These are phyloP conservation scores for Epichloe baconii DNA, from an alignment of 2,329 filamentous ascomycete species.

Conservation along the genomic window DNA sequence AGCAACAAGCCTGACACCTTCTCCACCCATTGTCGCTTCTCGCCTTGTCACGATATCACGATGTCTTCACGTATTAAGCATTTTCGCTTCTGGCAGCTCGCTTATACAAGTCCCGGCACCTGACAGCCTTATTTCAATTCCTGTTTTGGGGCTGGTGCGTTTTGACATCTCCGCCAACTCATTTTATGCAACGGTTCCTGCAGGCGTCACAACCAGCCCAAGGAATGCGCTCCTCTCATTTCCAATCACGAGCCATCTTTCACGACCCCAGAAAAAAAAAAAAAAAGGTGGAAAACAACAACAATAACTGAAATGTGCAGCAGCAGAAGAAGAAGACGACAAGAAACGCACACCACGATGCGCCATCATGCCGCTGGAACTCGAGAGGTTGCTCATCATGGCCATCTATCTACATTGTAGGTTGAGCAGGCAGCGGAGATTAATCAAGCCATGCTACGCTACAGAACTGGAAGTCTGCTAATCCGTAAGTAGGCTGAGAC, in stretches of 20 bases:
- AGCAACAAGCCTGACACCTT: too few relatives aligned
- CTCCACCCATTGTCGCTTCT: too few relatives aligned
- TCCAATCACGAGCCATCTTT: background rate
- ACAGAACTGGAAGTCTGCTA: background rate
- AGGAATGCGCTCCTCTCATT: background rate
- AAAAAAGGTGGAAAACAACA: background rate
- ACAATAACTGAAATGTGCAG: background rate
- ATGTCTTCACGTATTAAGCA: too few relatives aligned
- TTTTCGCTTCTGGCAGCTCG: too few relatives aligned
- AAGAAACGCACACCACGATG: background rate
- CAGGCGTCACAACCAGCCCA: background rate
- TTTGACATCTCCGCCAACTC: conserved; percentile 4
- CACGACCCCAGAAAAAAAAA: background rate
- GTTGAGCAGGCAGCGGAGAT: background rate
- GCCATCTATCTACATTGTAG: background rate
- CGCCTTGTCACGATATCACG: too few relatives aligned
- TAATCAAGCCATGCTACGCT: background rate
- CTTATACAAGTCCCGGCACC: too few relatives aligned
- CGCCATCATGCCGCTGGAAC: background rate
- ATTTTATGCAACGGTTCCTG: conserved; percentile 3
- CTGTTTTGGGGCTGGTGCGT: conserved; percentile 1
- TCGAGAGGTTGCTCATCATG: background rate
- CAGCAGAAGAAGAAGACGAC: background rate
- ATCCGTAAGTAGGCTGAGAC: background rate
- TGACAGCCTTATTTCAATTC: background rate